Percentiles rank a stretch among this genome's conserved stretches.
Evolutionary conservation across 2,329 filamentous ascomycete genomes (phyloP).

Genomic region (Arthrobotrys musiformis): DNA sequence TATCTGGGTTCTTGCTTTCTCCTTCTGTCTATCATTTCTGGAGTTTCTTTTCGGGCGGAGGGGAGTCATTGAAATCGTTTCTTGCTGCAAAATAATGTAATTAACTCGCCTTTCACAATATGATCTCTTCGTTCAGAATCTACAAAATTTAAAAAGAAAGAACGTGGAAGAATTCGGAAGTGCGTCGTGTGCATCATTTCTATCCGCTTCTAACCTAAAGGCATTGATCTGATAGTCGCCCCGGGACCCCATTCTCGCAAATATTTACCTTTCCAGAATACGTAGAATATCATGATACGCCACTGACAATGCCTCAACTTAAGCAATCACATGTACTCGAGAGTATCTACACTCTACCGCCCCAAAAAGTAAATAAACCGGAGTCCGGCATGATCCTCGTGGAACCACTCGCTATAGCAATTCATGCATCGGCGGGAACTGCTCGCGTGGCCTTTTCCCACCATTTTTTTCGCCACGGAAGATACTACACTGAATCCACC

Average conservation of each 20-base stretch:
- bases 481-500: not conserved
- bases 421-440: slow-evolving; percentile 6
- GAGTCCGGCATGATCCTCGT: not conserved
- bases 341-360: too few relatives aligned
- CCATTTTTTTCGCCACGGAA: not conserved
- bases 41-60: not conserved
- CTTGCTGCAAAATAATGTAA: not conserved
- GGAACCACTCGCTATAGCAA: slow-evolving; percentile 1
- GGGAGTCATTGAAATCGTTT: not conserved
- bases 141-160: not conserved
- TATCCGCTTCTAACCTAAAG: not conserved
- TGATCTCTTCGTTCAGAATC: too few relatives aligned
- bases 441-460: not conserved
- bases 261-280: not conserved
- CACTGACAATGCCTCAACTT: not conserved
- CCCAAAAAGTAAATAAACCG: not conserved
- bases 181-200: slow-evolving; percentile 5
- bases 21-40: not conserved
- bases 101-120: slow-evolving; percentile 8
- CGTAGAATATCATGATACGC: not conserved
- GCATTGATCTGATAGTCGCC: not conserved
- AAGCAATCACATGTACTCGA: slow-evolving; percentile 15
- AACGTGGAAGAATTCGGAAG: too few relatives aligned
- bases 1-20: not conserved
- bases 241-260: not conserved